Base-by-base conservation (phyloP, 78 protist species). In the Dictyostelium citrinum region DNA sequence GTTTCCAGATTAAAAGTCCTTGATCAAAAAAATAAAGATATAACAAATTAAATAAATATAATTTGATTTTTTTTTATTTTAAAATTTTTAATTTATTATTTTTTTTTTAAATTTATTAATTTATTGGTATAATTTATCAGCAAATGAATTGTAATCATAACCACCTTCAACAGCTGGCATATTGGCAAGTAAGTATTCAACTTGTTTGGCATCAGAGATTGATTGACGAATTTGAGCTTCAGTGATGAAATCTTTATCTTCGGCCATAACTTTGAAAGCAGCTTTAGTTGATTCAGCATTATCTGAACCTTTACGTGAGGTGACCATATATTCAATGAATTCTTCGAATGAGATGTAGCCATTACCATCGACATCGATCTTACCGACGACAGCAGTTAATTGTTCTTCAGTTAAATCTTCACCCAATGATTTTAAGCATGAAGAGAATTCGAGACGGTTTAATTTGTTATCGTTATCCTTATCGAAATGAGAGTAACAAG, bases 191-290 rank as follows among this genome's bases (percentile, higher is more conserved):
- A 88, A 72, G 55, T 88, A 88, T 49, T 88, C 93, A 49, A 88
- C 85, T 79, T 88, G 82, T 68, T 88, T 78, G 12, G 77, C 22
- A 22, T 88, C 93, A 35, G 93, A 33, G 37, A 88, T 88, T 6
- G 93, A 71, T n/a, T 39, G n/a, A 90, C 91, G 95, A 71, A 90
- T 75, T 81, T 82, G 90, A 68, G 90, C 96, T 75, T 92, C 91
- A 33, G 91, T 83, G 84, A 92, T 83, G 51, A 76, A 88, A 20
- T 22, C 83, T 45, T 94, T 85, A 41, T 80, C 96, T 4, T 81
- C 90, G 20, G 96, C 96, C 84, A 94, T 94, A 82, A 86, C 58
- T 29, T 58, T 81, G 94, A 94, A 94, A 5, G 93, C 80, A 2
- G 67, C 94, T 43, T 43, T 37, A 58, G 90, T 94, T n/a, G 88